These are phyloP conservation scores for Zelopaecilomyces penicillatus DNA, from an alignment of 2,329 filamentous ascomycete species.

Conservation along the genomic window DNA sequence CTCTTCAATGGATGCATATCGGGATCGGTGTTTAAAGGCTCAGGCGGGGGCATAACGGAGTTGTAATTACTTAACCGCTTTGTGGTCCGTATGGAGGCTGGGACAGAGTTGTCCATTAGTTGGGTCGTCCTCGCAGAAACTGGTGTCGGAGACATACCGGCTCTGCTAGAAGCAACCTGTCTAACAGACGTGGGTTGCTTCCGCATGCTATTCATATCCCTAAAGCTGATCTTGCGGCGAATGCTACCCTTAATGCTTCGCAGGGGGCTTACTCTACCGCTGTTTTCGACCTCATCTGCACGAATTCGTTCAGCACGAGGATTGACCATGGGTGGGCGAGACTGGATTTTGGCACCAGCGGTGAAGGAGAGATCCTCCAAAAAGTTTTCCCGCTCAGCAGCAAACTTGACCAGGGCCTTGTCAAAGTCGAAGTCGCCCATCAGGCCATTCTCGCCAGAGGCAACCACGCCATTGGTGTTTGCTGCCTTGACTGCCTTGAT, in stretches of 20 bases:
- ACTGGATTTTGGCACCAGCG: slow-evolving; percentile 68
- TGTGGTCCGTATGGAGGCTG: slow-evolving; percentile 64
- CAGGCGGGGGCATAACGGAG: slow-evolving; percentile 88
- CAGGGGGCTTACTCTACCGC: slow-evolving; percentile 46
- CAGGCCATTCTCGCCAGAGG: slow-evolving; percentile 16
- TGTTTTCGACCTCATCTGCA: slow-evolving; percentile 55
- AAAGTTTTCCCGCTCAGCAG: slow-evolving; percentile 88
- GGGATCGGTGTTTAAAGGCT: slow-evolving; percentile 80
- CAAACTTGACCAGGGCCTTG: slow-evolving; percentile 85
- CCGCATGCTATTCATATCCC: slow-evolving; percentile 92
- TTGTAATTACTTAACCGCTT: slow-evolving; percentile 95
- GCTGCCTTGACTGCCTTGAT: slow-evolving; percentile 40
- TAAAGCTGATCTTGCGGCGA: slow-evolving; percentile 82
- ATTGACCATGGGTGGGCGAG: slow-evolving; percentile 63
- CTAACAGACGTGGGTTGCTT: slow-evolving; percentile 70
- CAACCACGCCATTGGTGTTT: slow-evolving; percentile 20
- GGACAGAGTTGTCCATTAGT: neutral
- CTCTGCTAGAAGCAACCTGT: slow-evolving; percentile 47
- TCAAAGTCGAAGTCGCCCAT: slow-evolving; percentile 82
- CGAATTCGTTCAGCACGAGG: slow-evolving; percentile 76
- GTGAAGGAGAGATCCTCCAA: slow-evolving; percentile 85
- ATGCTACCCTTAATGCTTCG: slow-evolving; percentile 72
- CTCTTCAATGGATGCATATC: slow-evolving; percentile 94
- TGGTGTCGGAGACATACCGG: slow-evolving; percentile 30
- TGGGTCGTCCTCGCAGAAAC: neutral